Evolutionary conservation across 495 filamentous ascomycete genomes (phyloP), one percentile per base, ranked within the genome.

Genomic region (Lophiotrema nucula): DNA sequence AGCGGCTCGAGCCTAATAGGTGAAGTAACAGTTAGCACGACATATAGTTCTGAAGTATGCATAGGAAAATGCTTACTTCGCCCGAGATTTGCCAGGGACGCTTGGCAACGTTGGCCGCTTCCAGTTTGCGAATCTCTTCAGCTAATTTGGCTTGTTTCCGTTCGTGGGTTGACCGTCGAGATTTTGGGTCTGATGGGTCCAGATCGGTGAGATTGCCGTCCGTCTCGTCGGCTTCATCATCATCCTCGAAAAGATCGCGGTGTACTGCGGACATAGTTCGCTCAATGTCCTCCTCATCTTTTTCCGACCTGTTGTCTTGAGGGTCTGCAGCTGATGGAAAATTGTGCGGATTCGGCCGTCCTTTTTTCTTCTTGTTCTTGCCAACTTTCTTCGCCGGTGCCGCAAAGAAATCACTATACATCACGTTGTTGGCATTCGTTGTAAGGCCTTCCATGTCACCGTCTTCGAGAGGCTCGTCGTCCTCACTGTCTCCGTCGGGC

Each of bases 191-290:
- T 15, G 56, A 60, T 44, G 45, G 72, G 60, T 73, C 72, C 37
- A 68, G 66, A 43, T 60, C 74, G 10, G 47, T 41, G 8, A 62
- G 48, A n/a, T 47, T 48, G 10, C 64, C 69, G 18, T 67, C 60
- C 3, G 58, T 72, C 21, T 70, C 8, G 10, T 21, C 71, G 3
- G 63, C 67, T 26, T 66, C 65, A 31, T 86, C 80, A 58, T 58
- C 56, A 27, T 96, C 92, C 24, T 96, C 90, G 56, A 97, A 97
- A 21, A 98, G 76, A 70, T 97, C 93, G 42, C 92, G 88, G 19
- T 88, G 88, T 26, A 95, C 91, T 61, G 90, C 85, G 21, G 83
- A 87, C 75, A 97, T 95, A n/a, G 91, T 90, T 38, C 89, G 84
- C 62, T 95, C 79, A 16, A 97, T 73, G 52, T 91, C 69, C 12